Evolutionary conservation across 2,329 filamentous ascomycete genomes (phyloP).

Genomic region (Monilinia laxa): DNA sequence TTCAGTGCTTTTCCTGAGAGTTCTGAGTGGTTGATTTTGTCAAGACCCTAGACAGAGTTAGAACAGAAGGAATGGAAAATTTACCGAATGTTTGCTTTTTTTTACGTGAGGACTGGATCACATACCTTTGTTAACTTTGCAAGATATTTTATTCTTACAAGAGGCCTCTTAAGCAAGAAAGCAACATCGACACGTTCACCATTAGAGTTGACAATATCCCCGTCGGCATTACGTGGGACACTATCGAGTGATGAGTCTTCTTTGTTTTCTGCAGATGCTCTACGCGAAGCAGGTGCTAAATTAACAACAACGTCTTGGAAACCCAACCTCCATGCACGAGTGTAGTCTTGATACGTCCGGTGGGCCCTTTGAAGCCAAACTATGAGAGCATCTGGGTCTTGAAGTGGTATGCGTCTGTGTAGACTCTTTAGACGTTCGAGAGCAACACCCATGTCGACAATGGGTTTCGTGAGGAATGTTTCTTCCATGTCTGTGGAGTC

Average conservation of each 20-base stretch:
- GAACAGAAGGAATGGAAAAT: not conserved
- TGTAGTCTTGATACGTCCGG: conserved; percentile 79
- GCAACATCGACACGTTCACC: conserved; percentile 93
- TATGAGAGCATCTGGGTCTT: conserved; percentile 69
- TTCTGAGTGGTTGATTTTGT: conserved; percentile 45
- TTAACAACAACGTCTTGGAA: conserved; percentile 96
- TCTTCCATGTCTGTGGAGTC: conserved; percentile 47
- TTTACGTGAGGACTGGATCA: not conserved
- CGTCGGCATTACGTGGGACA: conserved; percentile 61
- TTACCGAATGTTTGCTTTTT: not conserved
- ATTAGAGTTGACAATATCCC: conserved; percentile 59
- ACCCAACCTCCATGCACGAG: conserved; percentile 85
- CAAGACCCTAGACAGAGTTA: conserved; percentile 30
- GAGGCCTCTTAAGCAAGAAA: conserved; percentile 83
- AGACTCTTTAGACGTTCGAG: conserved; percentile 79
- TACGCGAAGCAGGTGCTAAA: conserved; percentile 65
- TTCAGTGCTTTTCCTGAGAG: conserved; percentile 38
- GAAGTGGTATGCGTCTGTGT: conserved; percentile 76
- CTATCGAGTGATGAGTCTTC: conserved; percentile 57
- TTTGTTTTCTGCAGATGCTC: conserved; percentile 51
- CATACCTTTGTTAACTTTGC: conserved; percentile 74
- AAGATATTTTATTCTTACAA: conserved; percentile 85
- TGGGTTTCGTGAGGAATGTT: conserved; percentile 72
- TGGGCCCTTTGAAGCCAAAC: conserved; percentile 79
- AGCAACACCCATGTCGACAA: conserved; percentile 89